These are phyloP conservation scores for Brettanomyces anomalus DNA, from an alignment of 805 yeast genomes.

Conservation along the genomic window DNA sequence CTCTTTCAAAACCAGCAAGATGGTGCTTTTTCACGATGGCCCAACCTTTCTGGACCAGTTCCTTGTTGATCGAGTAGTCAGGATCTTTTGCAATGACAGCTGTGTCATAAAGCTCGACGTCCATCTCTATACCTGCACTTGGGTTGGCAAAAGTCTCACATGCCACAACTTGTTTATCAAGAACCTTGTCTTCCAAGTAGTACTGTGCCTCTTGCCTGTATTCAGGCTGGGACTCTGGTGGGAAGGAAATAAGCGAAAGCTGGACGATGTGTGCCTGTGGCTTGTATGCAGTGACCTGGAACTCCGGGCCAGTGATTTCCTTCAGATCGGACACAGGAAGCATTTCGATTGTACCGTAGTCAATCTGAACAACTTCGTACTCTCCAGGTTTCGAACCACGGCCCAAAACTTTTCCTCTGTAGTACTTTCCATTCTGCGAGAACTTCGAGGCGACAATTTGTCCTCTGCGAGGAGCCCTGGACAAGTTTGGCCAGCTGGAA, in stretches of 20 bases:
- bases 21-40: constrained; percentile 41
- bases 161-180: constrained; percentile 46
- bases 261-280: constrained; percentile 49
- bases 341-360: constrained; percentile 47
- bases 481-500: constrained; percentile 27
- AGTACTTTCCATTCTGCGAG: constrained; percentile 43
- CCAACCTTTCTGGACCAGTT: constrained; percentile 50
- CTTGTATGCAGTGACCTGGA: constrained; percentile 29
- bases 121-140: constrained; percentile 35
- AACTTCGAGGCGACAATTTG: constrained; percentile 49
- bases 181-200: constrained; percentile 42
- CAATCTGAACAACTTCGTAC: constrained; percentile 49
- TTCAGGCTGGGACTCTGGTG: constrained; percentile 48
- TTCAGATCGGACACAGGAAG: constrained; percentile 38
- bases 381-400: constrained; percentile 34
- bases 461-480: constrained; percentile 37
- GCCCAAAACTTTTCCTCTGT: constrained; percentile 46
- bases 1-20: constrained; percentile 27
- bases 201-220: constrained; percentile 47
- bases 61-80: constrained; percentile 49
- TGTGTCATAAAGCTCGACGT: constrained; percentile 48
- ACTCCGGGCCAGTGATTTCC: constrained; percentile 41
- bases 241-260: constrained; percentile 45
- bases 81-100: constrained; percentile 45
- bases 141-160: constrained; percentile 35